Evolutionary conservation across 805 yeast species (phyloP).

Genomic region (Sungouiella blattae): DNA sequence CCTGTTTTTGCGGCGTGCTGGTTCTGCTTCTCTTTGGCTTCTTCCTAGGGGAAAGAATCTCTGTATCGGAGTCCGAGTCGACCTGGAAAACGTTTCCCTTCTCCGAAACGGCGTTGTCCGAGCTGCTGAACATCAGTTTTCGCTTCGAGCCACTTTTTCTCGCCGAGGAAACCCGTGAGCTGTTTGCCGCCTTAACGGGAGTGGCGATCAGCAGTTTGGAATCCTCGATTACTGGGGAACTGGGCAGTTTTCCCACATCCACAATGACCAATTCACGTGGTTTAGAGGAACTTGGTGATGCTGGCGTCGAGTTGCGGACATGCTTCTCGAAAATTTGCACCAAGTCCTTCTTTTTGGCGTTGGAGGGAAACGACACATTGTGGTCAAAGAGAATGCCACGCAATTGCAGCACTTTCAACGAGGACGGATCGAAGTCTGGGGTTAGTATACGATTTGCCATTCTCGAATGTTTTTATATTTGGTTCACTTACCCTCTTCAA

Average conservation of each 20-base stretch:
- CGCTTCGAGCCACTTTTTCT: conserved; percentile 10
- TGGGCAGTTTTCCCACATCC: background rate
- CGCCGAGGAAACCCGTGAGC: no score
- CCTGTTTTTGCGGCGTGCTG: background rate
- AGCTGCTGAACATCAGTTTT: no score
- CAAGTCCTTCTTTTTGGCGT: conserved; percentile 66
- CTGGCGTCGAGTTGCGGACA: conserved; percentile 19
- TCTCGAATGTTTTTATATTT: no score
- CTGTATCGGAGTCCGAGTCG: conserved; percentile 14
- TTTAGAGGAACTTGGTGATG: background rate
- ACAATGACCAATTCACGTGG: background rate
- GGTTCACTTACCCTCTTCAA: conserved; percentile 1
- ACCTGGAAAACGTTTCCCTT: conserved; percentile 17
- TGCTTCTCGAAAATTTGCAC: conserved; percentile 56
- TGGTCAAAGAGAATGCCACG: conserved; percentile 62
- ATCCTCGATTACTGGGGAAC: background rate
- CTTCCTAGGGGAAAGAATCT: conserved; percentile 12
- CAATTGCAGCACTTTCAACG: conserved; percentile 65
- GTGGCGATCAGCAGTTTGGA: background rate
- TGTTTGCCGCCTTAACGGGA: background rate
- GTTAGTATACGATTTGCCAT: no score
- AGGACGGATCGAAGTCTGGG: conserved; percentile 37
- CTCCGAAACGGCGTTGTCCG: background rate
- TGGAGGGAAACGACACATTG: conserved; percentile 55
- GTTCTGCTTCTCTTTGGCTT: conserved; percentile 4